Base-by-base conservation (phyloP, 495 filamentous ascomycete genomes). In the Platismatia glauca region DNA sequence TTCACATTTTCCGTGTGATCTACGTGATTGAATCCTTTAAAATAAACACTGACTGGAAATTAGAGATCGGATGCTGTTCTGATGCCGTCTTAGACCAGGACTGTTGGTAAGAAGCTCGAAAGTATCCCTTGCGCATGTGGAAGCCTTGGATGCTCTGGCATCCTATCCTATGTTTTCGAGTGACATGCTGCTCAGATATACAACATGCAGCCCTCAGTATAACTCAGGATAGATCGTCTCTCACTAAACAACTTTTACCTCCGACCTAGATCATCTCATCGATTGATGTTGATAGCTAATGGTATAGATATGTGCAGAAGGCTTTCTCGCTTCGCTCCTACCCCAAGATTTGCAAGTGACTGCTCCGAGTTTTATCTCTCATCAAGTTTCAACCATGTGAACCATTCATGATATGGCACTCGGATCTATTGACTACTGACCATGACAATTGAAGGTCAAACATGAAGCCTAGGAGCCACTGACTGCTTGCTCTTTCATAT, bases 301-400 rank as follows among this genome's bases (percentile, higher is more conserved):
- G 3, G 39, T 41, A 41, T 20, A n/a, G 41, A 43, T 27, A 35
- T n/a, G n/a, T n/a, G n/a, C n/a, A 35, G n/a, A n/a, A 24, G 11
- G 3, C 44, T 20, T 53, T 53, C 29, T 59, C 24, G 35, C 37
- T 55, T 55, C 38, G 59, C 59, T 61, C 59, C 59, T 61, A 22
- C 48, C 31, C 48, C 20, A 31, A 31, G 33, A 61, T 38, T 35
- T 37, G 29, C 34, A 29, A 60, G 34, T 31, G 3, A 55, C 15
- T 18, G 13, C n/a, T 48, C 15, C 22, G 4, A 29, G 20, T 27
- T 38, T 22, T 52, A 22, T 9, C 27, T 39, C 20, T 61, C 18
- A 0, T 12, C 33, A 48, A 8, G 7, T 33, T n/a, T 60, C 31
- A 13, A 37, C 53, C 3, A 13, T 24, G 18, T 11, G 35, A 16